Conservation (phyloP, 306 rosid species). For the Cucurbita moschata region DNA sequence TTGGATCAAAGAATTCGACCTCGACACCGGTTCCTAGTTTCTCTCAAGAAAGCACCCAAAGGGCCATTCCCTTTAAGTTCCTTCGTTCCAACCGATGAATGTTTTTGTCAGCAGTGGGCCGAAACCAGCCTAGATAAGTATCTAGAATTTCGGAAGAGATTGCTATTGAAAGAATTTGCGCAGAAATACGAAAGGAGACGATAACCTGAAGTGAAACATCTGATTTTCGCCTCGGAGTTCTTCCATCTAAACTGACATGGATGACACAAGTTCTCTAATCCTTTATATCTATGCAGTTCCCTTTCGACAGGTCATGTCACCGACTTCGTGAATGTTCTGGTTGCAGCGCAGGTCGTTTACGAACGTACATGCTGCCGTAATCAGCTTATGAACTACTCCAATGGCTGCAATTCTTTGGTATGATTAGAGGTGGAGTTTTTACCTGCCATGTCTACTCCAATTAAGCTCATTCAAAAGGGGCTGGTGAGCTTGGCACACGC, state of each 20-base stretch:
- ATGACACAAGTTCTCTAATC: background rate
- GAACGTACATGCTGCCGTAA: background rate
- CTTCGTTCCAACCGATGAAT: constrained; percentile 80
- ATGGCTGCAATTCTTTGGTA: background rate
- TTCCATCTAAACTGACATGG: background rate
- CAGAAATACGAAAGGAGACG: constrained; percentile 55
- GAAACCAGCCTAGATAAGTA: constrained; percentile 79
- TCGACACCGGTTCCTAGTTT: constrained; percentile 83
- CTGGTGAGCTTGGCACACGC: background rate
- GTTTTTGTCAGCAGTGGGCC: constrained; percentile 90
- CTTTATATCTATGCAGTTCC: background rate
- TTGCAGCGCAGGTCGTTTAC: background rate
- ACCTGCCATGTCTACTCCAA: background rate
- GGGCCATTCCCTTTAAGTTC: constrained; percentile 94
- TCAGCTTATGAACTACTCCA: background rate
- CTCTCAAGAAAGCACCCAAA: constrained; percentile 86
- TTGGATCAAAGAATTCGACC: constrained; percentile 98
- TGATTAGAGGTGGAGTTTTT: background rate
- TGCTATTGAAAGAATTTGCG: constrained; percentile 57
- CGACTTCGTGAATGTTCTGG: background rate
- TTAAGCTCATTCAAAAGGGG: background rate
- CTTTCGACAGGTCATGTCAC: background rate
- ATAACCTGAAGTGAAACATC: constrained; percentile 8
- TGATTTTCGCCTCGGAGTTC: background rate
- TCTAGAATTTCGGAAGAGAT: constrained; percentile 66